Conservation (phyloP, 495 filamentous ascomycete genomes). For the Tetracladium setigerum region DNA sequence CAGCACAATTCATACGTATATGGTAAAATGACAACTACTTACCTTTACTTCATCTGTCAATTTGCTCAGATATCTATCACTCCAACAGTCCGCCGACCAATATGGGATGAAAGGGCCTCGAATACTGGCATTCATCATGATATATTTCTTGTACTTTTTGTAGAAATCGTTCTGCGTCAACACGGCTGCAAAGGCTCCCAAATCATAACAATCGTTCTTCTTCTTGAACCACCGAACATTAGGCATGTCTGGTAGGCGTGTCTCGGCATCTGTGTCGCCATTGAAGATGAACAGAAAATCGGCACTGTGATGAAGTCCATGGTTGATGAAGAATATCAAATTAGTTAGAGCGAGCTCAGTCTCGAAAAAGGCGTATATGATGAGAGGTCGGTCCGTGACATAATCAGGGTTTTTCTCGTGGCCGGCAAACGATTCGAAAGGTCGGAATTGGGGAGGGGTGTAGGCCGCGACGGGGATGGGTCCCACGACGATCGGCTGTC, state of each 20-base stretch:
- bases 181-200: constrained; percentile 23
- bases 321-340: constrained; percentile 24
- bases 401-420: too few species aligned
- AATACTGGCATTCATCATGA: constrained; percentile 25
- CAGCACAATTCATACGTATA: background rate
- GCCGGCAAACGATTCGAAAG: too few species aligned
- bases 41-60: constrained; percentile 26
- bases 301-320: constrained; percentile 24
- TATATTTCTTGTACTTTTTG: constrained; percentile 24
- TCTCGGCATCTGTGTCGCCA: constrained; percentile 20
- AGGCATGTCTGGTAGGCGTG: constrained; percentile 9
- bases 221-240: constrained; percentile 24
- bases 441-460: too few species aligned
- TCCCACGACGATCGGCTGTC: too few species aligned
- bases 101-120: constrained; percentile 29
- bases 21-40: background rate
- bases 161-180: constrained; percentile 18
- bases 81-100: constrained; percentile 25
- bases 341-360: constrained; percentile 20
- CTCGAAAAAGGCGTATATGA: constrained; percentile 25
- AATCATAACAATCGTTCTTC: constrained; percentile 23
- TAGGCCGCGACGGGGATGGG: too few species aligned
- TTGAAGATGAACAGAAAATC: constrained; percentile 33
- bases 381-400: background rate
- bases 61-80: constrained; percentile 20